Evolutionary conservation across 1,139 yeast species (phyloP), one percentile per base, ranked within the genome.

Genomic region (Candida sp.): DNA sequence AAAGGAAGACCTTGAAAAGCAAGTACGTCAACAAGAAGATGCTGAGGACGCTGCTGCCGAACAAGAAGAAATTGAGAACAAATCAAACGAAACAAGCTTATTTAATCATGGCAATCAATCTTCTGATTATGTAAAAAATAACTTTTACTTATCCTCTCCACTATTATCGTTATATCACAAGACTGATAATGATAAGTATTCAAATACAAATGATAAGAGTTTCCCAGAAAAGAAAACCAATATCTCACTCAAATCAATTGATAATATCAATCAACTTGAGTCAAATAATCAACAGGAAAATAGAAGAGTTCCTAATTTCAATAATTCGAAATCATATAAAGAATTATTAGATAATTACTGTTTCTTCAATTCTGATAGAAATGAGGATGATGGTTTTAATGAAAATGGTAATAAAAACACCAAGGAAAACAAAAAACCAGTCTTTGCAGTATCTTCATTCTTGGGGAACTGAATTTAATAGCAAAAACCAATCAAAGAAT

Each of bases 271-370:
- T 21, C 23, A 37, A 29, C 15, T 36, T 21, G 34, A 39, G 19
- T 19, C 36, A 12, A 23, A 21, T 9, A 36, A 35, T 34, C 29
- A 25, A 25, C 29, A 25, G 11, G 29, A 25, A 25, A 25, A 25
- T 25, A 25, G 29, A 11, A 25, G 11, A 7, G 29, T 39, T 33
- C 43, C 46, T 4, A 50, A 48, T 15, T 46, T 48, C 19, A 52
- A 82, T 56, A 79, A 82, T 55, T 78, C 89, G 5, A 72, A 77
- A 48, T 72, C 84, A 1, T 87, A 87, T 59, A 81, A 82, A 56
- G 86, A 83, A 50, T 65, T 87, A 36, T 66, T 87, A 49, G 84
- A 85, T 48, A 81, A 81, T 45, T 87, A 84, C 61, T 87, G 96
- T 58, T 87, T 87, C 56, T 85, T 63, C 41, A 52, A 52, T 35